Conservation (phyloP, 306 rosid species). For the Begonia fuchsioides region DNA sequence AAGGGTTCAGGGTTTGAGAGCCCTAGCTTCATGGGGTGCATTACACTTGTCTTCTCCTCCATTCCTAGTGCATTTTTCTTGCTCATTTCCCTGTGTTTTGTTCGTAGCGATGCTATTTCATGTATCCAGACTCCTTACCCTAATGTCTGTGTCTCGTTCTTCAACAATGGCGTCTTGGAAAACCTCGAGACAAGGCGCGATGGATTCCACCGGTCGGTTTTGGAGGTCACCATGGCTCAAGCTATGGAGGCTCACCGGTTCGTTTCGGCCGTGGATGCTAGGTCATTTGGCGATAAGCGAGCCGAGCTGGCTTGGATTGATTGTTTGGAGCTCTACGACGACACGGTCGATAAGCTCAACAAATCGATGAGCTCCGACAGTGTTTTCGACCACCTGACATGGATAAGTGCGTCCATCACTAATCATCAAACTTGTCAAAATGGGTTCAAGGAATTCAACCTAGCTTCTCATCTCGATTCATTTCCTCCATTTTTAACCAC, state of each 20-base stretch:
- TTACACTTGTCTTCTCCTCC: too few species aligned
- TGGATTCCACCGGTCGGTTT: constrained; percentile 28
- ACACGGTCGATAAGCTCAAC: constrained; percentile 44
- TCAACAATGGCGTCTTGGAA: not conserved
- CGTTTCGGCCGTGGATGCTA: constrained; percentile 28
- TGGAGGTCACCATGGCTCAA: constrained; percentile 46
- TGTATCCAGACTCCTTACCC: not conserved
- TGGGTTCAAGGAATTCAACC: constrained; percentile 44
- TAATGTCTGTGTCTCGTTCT: not conserved
- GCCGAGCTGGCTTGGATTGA: constrained; percentile 53
- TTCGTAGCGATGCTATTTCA: not conserved
- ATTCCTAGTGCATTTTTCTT: too few species aligned
- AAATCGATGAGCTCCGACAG: constrained; percentile 24
- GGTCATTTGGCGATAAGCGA: constrained; percentile 11
- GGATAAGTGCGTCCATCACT: constrained; percentile 68
- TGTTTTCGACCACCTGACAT: constrained; percentile 29
- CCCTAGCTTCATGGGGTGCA: too few species aligned
- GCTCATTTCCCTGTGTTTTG: too few species aligned
- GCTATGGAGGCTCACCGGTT: constrained; percentile 43
- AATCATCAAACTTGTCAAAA: constrained; percentile 64
- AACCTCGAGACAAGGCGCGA: not conserved
- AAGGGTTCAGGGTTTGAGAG: too few species aligned
- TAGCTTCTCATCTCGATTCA: constrained; percentile 18
- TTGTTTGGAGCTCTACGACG: constrained; percentile 58
- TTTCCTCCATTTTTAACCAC: constrained; percentile 29